Conservation (phyloP, 75 land plant species). For the Sequoia sempervirens region DNA sequence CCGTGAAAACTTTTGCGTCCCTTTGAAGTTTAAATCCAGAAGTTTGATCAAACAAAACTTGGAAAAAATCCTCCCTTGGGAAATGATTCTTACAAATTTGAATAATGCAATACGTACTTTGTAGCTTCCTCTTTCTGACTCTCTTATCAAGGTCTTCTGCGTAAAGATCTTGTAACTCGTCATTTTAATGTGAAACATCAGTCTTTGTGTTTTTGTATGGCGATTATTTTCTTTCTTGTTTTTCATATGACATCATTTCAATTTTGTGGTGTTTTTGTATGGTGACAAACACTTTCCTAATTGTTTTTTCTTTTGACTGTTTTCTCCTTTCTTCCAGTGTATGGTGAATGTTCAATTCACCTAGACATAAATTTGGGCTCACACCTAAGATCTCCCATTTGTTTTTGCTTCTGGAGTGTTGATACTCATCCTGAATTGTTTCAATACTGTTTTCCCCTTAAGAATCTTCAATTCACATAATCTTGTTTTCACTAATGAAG, state of each 20-base stretch:
- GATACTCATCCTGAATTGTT: too few species aligned
- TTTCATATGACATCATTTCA: not conserved
- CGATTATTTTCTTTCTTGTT: not conserved
- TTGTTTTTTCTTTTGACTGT: too few species aligned
- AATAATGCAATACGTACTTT: not conserved
- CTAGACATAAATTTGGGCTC: too few species aligned
- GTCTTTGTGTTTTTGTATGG: not conserved
- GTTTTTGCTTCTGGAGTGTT: too few species aligned
- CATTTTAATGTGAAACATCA: not conserved
- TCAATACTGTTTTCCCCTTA: too few species aligned
- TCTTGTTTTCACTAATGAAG: too few species aligned
- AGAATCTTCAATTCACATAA: too few species aligned
- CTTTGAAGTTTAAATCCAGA: not conserved
- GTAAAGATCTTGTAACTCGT: not conserved
- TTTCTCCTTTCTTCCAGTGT: too few species aligned
- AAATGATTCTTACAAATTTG: not conserved
- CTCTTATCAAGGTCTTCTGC: not conserved
- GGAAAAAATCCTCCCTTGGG: not conserved
- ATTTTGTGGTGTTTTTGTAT: too few species aligned
- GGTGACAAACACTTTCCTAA: not conserved
- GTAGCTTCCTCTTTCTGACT: not conserved
- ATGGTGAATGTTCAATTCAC: too few species aligned
- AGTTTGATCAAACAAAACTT: not conserved
- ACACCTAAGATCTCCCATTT: too few species aligned
- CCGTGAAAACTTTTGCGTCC: not conserved